Evolutionary conservation across 2,329 filamentous ascomycete genomes (phyloP), one percentile per base, ranked within the genome.

Genomic region (Chaetomiaceae sp.): DNA sequence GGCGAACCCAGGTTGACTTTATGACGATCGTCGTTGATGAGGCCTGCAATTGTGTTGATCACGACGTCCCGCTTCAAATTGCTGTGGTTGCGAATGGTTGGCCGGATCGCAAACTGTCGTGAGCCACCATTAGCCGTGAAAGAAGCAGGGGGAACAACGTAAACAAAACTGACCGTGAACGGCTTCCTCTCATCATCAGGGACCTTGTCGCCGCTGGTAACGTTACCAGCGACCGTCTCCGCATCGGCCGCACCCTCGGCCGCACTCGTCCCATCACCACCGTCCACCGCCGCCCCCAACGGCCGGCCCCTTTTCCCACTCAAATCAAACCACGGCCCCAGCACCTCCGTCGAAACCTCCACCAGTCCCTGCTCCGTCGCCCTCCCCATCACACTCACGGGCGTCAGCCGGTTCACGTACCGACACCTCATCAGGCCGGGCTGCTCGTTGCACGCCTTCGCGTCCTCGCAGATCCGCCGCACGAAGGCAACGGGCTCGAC

Each of bases 1-100:
- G 86, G 86, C n/a, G 74, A 76, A 38, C 74, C 78, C n/a, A 94
- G 75, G 58, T 90, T 81, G 48, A 93, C 88, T 58, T 82, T 84
- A 66, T 93, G 87, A 32, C 74, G 73, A 34, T 58, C 54, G 9
- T 74, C 68, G 40, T 81, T 79, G 50, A 89, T 77, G 24, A 82
- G 67, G 32, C 71, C 68, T 4, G 86, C 87, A 52, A 91, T 75
- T 52, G 76, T 78, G 58, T 83, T 79, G 63, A 93, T 91, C 39
- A 91, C 73, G 15, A 70, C 71, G 53, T 83, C 78, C 48, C 86
- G 77, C 56, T 78, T 83, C 50, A 91, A 72, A 3, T 73, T 73
- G 55, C 73, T 82, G 65, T 90, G 83, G 58, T 86, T 87, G 45
- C 87, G 81, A 51, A 88, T 79, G 12, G 79, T 84, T n/a, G 84